These are phyloP conservation scores for Infundibulicybe gibba DNA, from an alignment of 768 basidiomycete species.

Conservation along the genomic window DNA sequence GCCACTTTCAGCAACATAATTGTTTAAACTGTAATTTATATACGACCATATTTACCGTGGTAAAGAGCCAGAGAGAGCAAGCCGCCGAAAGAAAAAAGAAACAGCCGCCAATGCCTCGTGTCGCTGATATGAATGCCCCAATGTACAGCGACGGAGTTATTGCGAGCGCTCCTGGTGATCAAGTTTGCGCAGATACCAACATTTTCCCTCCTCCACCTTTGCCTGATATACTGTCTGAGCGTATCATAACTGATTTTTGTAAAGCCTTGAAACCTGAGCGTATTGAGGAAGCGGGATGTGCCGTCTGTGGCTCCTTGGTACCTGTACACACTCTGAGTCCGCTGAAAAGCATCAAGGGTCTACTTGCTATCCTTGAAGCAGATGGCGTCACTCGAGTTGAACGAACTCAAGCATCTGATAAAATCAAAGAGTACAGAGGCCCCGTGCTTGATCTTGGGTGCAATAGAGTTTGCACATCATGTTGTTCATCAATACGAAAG, in stretches of 20 bases:
- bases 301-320: slow-evolving; percentile 19
- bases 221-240: not conserved
- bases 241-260: slow-evolving; percentile 8
- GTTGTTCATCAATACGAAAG: too few species aligned
- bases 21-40: slow-evolving; percentile 1
- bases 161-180: too few species aligned
- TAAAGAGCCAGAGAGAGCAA: too few species aligned
- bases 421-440: too few species aligned
- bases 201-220: too few species aligned
- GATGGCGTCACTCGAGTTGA: slow-evolving; percentile 2
- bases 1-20: not conserved
- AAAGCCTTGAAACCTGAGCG: not conserved
- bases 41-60: not conserved
- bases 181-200: too few species aligned
- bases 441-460: too few species aligned
- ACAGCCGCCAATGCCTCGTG: too few species aligned
- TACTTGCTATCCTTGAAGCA: slow-evolving; percentile 1
- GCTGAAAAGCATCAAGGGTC: not conserved
- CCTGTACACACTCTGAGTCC: not conserved
- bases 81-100: too few species aligned
- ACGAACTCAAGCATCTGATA: not conserved
- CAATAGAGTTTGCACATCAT: too few species aligned
- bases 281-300: slow-evolving; percentile 24
- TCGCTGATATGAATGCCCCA: too few species aligned
- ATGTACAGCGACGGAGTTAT: too few species aligned